Conservation (phyloP, 495 filamentous ascomycete genomes). For the Chaetomium tenue region DNA sequence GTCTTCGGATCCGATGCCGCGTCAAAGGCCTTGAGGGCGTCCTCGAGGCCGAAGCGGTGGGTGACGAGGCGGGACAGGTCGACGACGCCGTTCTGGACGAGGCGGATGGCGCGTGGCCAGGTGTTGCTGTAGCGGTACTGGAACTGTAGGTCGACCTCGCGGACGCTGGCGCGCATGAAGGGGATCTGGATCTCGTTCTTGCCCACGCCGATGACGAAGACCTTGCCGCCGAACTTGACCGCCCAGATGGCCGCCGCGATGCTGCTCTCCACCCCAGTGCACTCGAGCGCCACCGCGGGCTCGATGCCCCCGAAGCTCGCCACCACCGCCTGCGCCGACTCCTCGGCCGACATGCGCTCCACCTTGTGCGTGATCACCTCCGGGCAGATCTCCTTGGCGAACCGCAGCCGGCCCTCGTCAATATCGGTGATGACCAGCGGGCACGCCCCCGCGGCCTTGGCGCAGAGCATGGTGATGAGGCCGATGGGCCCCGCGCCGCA, state of each 20-base stretch:
- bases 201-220: constrained; percentile 89
- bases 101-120: constrained; percentile 87
- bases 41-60: constrained; percentile 79
- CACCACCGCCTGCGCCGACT: constrained; percentile 65
- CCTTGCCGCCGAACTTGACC: constrained; percentile 88
- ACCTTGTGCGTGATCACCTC: constrained; percentile 75
- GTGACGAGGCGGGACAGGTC: constrained; percentile 79
- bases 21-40: constrained; percentile 85
- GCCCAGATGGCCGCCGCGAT: constrained; percentile 82
- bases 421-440: constrained; percentile 92
- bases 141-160: constrained; percentile 91
- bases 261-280: constrained; percentile 88
- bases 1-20: constrained; percentile 83
- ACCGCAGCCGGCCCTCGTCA: constrained; percentile 75
- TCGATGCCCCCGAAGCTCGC: constrained; percentile 66
- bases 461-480: constrained; percentile 78
- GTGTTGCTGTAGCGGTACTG: constrained; percentile 96
- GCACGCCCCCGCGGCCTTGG: constrained; percentile 75
- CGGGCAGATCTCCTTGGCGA: constrained; percentile 76
- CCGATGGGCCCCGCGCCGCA: constrained; percentile 92
- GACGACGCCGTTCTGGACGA: constrained; percentile 78
- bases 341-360: constrained; percentile 63
- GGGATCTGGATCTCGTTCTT: constrained; percentile 92
- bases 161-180: constrained; percentile 85
- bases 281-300: constrained; percentile 77